A percentile compares a stretch with the other conserved stretches of the same genome.
phyloP scores from a whole-genome alignment of 805 yeast genomes.

The baker's yeast (Saccharomyces cerevisiae) region DNA sequence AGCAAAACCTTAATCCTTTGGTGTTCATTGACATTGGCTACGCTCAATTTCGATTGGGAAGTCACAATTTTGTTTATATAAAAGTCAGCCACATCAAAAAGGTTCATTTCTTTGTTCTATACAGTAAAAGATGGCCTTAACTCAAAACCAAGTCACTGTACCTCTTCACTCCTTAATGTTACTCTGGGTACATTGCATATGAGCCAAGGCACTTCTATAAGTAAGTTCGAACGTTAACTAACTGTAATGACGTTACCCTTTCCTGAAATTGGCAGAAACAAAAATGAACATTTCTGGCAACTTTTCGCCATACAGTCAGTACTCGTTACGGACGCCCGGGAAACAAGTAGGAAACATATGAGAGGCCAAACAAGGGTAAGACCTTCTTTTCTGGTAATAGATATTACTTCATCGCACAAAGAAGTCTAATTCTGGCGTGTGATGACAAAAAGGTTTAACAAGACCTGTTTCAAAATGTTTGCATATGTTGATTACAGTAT shows the following conservation, averaged over 20 bases:
- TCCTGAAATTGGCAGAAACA: background rate
- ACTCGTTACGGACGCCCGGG: background rate
- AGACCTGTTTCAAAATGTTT: background rate
- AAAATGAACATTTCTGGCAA: background rate
- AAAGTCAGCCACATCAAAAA: slow-evolving; percentile 38
- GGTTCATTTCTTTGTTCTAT: slow-evolving; percentile 34
- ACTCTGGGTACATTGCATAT: background rate
- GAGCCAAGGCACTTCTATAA: background rate
- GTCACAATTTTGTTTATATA: slow-evolving; percentile 37
- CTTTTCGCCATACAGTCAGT: background rate
- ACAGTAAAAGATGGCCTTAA: background rate
- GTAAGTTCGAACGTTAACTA: background rate
- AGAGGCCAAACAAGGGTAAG: background rate
- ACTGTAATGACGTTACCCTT: background rate
- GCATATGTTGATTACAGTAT: background rate
- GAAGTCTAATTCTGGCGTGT: background rate
- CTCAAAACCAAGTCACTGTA: background rate
- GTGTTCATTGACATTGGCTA: slow-evolving; percentile 18
- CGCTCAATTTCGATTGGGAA: slow-evolving; percentile 13
- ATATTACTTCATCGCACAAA: background rate
- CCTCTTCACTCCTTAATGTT: background rate
- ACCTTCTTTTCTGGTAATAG: too few relatives aligned
- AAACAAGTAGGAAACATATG: background rate
- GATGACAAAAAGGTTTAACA: background rate
- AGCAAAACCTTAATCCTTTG: slow-evolving; percentile 60